Percentiles rank a stretch among this genome's conserved stretches.
Conservation (phyloP, 2,329 filamentous ascomycete species). For the Monosporascus sp. region DNA sequence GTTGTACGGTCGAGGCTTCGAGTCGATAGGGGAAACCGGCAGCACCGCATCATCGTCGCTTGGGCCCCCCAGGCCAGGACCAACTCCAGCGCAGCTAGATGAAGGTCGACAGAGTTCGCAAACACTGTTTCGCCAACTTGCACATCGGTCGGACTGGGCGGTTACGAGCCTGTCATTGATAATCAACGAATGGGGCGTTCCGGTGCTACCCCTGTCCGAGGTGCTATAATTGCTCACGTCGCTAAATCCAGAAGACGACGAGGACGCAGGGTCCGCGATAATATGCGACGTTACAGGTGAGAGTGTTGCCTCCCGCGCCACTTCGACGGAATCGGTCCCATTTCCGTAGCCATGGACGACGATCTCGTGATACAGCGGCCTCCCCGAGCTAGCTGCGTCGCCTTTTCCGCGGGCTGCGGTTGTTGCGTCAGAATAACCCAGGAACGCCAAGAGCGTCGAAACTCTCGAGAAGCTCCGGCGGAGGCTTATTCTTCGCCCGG, state of each 20-base stretch:
- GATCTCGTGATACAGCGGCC: conserved; percentile 41
- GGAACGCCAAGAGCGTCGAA: conserved; percentile 27
- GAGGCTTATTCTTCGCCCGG: conserved; percentile 20
- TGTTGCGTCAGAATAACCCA: conserved; percentile 23
- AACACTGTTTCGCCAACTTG: neutral
- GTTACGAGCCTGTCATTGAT: conserved; percentile 2
- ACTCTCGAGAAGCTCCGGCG: conserved; percentile 26
- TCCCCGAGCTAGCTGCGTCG: conserved; percentile 4
- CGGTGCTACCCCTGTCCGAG: conserved; percentile 13
- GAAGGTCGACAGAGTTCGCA: neutral
- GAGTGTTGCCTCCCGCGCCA: neutral
- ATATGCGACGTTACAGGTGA: neutral
- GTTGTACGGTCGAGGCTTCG: neutral
- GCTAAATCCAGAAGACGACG: conserved; percentile 7
- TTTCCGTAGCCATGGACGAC: conserved; percentile 50
- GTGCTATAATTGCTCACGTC: conserved; percentile 6
- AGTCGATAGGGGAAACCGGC: no score
- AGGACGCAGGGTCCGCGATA: conserved; percentile 2
- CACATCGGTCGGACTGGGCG: neutral
- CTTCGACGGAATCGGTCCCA: conserved; percentile 36
- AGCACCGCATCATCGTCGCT: no score
- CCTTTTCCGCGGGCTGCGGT: conserved; percentile 1
- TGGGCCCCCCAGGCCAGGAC: no score
- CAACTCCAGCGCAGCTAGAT: no score
- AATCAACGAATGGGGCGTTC: conserved; percentile 15